These are phyloP conservation scores for Tinospora cordifolia DNA, from an alignment of 164 flowering plant genomes.

Conservation along the genomic window DNA sequence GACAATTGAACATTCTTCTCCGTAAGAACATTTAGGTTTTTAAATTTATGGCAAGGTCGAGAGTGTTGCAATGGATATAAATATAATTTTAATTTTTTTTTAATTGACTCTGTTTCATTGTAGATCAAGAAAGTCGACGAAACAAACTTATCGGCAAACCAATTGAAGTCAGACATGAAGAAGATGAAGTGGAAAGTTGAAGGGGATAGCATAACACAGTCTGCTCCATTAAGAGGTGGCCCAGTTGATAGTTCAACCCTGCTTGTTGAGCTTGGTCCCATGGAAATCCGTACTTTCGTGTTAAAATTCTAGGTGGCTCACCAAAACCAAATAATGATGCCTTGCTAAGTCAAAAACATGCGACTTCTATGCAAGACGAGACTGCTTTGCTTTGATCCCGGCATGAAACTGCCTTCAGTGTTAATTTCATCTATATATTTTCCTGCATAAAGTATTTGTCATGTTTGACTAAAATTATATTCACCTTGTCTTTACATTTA, in stretches of 20 bases:
- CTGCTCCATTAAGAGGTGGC: conserved; percentile 47
- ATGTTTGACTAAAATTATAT: too few species aligned
- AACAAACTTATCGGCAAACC: conserved; percentile 72
- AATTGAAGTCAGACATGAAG: conserved; percentile 63
- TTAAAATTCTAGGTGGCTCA: conserved; percentile 32
- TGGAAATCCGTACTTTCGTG: conserved; percentile 88
- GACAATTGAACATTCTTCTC: too few species aligned
- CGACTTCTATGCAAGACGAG: too few species aligned
- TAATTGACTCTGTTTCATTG: not conserved
- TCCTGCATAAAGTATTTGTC: too few species aligned
- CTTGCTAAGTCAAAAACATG: too few species aligned
- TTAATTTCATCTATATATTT: too few species aligned
- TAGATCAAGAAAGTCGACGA: conserved; percentile 66
- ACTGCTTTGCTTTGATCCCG: not conserved
- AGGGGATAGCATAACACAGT: conserved; percentile 26
- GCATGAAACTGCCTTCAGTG: not conserved
- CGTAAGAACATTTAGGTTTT: too few species aligned
- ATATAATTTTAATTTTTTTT: not conserved
- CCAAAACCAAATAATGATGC: too few species aligned
- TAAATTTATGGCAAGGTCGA: too few species aligned
- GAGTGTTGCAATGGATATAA: not conserved
- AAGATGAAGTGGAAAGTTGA: conserved; percentile 66
- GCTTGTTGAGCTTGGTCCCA: conserved; percentile 77
- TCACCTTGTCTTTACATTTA: too few species aligned
- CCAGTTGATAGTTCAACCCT: conserved; percentile 43